Evolutionary conservation across 768 basidiomycete genomes (phyloP).

Genomic region (Pulveroboletus sp.): DNA sequence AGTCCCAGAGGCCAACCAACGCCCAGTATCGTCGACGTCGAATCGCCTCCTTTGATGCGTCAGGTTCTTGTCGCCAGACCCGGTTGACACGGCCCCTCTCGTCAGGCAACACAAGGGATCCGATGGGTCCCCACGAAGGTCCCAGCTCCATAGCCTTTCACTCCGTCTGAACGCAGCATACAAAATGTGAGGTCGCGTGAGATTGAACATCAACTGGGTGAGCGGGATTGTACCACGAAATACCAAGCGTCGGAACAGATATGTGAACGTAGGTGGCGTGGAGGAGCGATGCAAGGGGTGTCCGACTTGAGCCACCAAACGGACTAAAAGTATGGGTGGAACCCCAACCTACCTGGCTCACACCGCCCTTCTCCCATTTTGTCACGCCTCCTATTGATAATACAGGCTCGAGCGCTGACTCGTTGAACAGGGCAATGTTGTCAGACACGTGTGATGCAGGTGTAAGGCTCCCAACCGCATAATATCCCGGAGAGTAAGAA

Average conservation of each 20-base stretch:
- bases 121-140: conserved; percentile 57
- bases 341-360: conserved; percentile 45
- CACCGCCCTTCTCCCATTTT: conserved; percentile 27
- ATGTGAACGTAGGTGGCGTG: neutral
- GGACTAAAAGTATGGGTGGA: neutral
- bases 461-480: conserved; percentile 75
- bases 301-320: neutral
- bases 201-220: conserved; percentile 71
- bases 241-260: neutral
- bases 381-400: conserved; percentile 60
- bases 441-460: conserved; percentile 39
- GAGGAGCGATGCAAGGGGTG: neutral
- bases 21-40: conserved; percentile 67
- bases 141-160: conserved; percentile 66
- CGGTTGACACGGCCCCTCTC: neutral
- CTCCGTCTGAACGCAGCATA: conserved; percentile 74
- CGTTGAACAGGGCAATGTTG: conserved; percentile 66
- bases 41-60: conserved; percentile 82
- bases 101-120: conserved; percentile 37
- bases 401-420: conserved; percentile 51
- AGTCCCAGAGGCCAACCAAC: conserved; percentile 60
- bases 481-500: conserved; percentile 58
- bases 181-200: conserved; percentile 60
- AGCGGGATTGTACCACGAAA: too few species aligned
- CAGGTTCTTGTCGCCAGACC: neutral